Conservation (phyloP, 176 grass and related monocot species). For the Luzula sylvatica region DNA sequence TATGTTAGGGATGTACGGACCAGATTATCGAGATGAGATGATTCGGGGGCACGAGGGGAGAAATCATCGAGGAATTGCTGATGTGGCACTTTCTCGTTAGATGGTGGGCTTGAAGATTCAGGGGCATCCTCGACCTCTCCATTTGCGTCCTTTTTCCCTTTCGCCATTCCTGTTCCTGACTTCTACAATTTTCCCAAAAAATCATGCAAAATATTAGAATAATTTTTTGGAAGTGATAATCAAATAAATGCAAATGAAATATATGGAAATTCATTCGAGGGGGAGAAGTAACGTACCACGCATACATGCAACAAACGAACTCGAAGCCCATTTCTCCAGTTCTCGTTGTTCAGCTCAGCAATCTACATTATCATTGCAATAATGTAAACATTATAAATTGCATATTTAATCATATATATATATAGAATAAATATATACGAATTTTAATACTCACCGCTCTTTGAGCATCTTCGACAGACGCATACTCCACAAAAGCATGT, state of each 20-base stretch:
- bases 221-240: neutral
- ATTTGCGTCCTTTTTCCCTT: constrained; percentile 49
- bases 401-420: neutral
- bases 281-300: constrained; percentile 41
- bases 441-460: constrained; percentile 52
- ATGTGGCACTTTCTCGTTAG: constrained; percentile 48
- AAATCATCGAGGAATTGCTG: constrained; percentile 29
- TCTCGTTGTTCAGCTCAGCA: constrained; percentile 91
- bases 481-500: constrained; percentile 98
- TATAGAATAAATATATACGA: constrained; percentile 8
- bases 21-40: constrained; percentile 37
- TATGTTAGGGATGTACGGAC: constrained; percentile 44
- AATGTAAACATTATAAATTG: neutral
- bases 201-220: constrained; percentile 10
- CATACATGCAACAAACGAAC: constrained; percentile 73
- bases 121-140: constrained; percentile 74
- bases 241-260: neutral
- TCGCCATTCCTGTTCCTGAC: no score
- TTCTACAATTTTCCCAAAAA: constrained; percentile 33
- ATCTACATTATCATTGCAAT: constrained; percentile 28
- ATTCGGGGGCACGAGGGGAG: constrained; percentile 33
- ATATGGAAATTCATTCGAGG: constrained; percentile 21
- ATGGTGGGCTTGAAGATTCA: constrained; percentile 54
- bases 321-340: constrained; percentile 94
- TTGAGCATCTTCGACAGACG: constrained; percentile 73